Percentiles rank a stretch among this genome's conserved stretches.
Evolutionary conservation across 1,284 basidiomycete species (phyloP).

Genomic region (Boletus albobrunnescens): DNA sequence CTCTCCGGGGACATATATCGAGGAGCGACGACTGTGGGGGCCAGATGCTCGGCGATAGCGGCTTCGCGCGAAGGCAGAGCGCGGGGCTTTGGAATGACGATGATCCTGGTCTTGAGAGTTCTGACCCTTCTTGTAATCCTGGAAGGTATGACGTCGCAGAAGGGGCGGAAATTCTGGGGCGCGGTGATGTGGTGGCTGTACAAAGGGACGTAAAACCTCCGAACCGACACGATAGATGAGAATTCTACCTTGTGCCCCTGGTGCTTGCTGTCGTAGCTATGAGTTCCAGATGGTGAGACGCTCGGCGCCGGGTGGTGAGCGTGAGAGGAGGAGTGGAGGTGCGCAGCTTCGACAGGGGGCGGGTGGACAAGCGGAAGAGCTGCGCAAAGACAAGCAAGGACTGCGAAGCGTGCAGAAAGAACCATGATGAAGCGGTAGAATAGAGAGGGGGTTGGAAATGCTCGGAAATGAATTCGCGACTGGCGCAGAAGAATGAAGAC

Average conservation of each 20-base stretch:
- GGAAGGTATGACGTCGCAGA: slow-evolving; percentile 12
- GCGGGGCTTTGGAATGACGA: background rate
- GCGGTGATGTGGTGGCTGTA: slow-evolving; percentile 2
- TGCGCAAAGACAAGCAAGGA: slow-evolving; percentile 24
- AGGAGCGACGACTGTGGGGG: slow-evolving; percentile 14
- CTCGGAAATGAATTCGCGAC: slow-evolving; percentile 9
- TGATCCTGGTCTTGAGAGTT: background rate
- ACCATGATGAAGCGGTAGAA: slow-evolving; percentile 24
- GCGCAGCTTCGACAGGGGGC: slow-evolving; percentile 19
- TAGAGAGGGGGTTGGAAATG: background rate
- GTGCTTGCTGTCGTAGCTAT: background rate
- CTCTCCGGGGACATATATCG: slow-evolving; percentile 22
- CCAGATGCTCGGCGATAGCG: slow-evolving; percentile 11
- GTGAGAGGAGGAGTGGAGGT: slow-evolving; percentile 11
- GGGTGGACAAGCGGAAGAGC: slow-evolving; percentile 16
- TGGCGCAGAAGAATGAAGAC: slow-evolving; percentile 17
- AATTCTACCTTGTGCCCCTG: slow-evolving; percentile 11
- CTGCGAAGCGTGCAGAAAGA: slow-evolving; percentile 17
- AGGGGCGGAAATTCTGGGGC: slow-evolving; percentile 15
- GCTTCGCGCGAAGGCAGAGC: slow-evolving; percentile 24
- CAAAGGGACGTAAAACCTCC: background rate
- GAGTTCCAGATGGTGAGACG: background rate
- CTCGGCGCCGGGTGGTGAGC: background rate
- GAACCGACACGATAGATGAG: background rate
- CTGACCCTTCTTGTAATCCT: background rate